Evolutionary conservation across 2,329 filamentous ascomycete genomes (phyloP).

Genomic region (Annulohypoxylon truncatum): DNA sequence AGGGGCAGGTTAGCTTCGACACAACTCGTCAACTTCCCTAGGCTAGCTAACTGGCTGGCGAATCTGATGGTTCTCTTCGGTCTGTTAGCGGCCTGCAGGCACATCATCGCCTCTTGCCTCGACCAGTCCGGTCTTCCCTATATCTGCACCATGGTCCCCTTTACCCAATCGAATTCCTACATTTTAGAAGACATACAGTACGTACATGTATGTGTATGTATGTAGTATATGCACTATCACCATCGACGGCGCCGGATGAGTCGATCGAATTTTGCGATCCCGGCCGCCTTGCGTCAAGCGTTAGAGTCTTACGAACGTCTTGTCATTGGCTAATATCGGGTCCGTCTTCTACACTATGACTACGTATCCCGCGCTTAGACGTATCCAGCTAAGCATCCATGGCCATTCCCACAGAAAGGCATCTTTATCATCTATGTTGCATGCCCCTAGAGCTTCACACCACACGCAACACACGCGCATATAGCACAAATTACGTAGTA

Average conservation of each 20-base stretch:
- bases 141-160: constrained; percentile 40
- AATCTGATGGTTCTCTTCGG: constrained; percentile 34
- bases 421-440: constrained; percentile 25
- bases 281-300: constrained; percentile 31
- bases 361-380: constrained; percentile 21
- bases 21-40: constrained; percentile 13
- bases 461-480: constrained; percentile 19
- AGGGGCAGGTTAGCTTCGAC: constrained; percentile 24
- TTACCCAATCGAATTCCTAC: constrained; percentile 39
- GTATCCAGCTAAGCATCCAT: constrained; percentile 32
- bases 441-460: constrained; percentile 28
- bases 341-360: constrained; percentile 12
- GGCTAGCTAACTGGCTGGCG: constrained; percentile 24
- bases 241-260: constrained; percentile 24
- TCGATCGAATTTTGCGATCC: constrained; percentile 40
- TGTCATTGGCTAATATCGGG: constrained; percentile 24
- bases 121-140: constrained; percentile 36
- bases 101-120: constrained; percentile 37
- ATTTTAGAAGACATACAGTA: constrained; percentile 45
- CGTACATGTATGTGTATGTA: constrained; percentile 36
- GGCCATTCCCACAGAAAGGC: constrained; percentile 15
- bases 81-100: constrained; percentile 42
- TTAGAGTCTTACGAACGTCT: constrained; percentile 15
- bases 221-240: constrained; percentile 25
- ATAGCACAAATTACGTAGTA: constrained; percentile 38